These are phyloP conservation scores for Salvia hispanica DNA, from an alignment of 257 asterid genomes.

Conservation along the genomic window DNA sequence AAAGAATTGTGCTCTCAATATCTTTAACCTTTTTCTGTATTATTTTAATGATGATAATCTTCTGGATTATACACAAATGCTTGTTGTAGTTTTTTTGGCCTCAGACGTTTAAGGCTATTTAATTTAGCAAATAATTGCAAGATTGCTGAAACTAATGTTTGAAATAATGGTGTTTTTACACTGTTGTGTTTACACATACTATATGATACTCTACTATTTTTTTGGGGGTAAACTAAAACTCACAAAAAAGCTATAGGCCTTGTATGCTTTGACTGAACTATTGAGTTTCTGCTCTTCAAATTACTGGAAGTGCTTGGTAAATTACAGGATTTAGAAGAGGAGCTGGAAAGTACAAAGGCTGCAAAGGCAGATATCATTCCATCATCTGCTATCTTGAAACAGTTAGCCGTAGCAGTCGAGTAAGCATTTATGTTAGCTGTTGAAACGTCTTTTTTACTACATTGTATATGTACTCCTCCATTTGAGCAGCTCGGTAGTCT, in stretches of 20 bases:
- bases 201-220: background rate
- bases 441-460: constrained; percentile 23
- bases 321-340: constrained; percentile 65
- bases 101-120: constrained; percentile 17
- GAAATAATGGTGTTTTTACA: constrained; percentile 17
- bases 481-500: constrained; percentile 11
- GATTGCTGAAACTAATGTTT: constrained; percentile 12
- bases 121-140: background rate
- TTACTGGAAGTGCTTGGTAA: constrained; percentile 28
- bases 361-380: constrained; percentile 62
- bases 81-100: constrained; percentile 24
- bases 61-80: background rate
- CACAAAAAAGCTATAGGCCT: constrained; percentile 7
- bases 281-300: constrained; percentile 29
- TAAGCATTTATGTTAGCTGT: constrained; percentile 45
- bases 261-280: constrained; percentile 27
- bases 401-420: constrained; percentile 89
- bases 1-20: background rate
- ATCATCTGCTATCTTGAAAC: constrained; percentile 68
- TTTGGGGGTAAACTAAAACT: background rate
- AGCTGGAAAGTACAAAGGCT: constrained; percentile 50
- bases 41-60: background rate
- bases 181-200: constrained; percentile 10
- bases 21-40: constrained; percentile 7
- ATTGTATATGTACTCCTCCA: constrained; percentile 10